These are phyloP conservation scores for Amanita fuliginea DNA, from an alignment of 768 basidiomycete species.

Conservation along the genomic window DNA sequence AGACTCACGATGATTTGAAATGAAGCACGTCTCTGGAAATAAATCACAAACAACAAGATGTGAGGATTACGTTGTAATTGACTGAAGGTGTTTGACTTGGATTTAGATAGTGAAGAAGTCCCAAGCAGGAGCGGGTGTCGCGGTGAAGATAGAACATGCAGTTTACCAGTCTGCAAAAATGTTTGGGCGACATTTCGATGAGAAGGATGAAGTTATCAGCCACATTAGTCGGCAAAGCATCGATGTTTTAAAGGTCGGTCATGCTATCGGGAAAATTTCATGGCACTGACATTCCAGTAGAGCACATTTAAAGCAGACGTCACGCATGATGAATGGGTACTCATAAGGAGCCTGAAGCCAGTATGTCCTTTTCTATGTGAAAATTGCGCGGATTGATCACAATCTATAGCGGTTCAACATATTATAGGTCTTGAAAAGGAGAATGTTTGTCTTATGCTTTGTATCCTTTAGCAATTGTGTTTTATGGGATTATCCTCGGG, in stretches of 20 bases:
- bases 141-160: conserved; percentile 97
- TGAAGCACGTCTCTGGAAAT: conserved; percentile 90
- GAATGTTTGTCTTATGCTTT: neutral
- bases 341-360: conserved; percentile 81
- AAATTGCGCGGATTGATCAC: neutral
- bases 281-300: conserved; percentile 24
- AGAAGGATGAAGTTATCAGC: conserved; percentile 89
- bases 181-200: conserved; percentile 93
- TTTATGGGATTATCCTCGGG: neutral
- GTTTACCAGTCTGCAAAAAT: conserved; percentile 92
- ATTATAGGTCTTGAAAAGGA: conserved; percentile 7
- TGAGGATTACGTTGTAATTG: conserved; percentile 20
- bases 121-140: conserved; percentile 93
- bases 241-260: conserved; percentile 79
- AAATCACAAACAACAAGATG: conserved; percentile 85
- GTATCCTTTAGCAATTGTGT: neutral
- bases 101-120: conserved; percentile 78
- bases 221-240: conserved; percentile 89
- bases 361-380: conserved; percentile 29
- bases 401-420: conserved; percentile 21
- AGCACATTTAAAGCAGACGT: conserved; percentile 83
- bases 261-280: conserved; percentile 1
- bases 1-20: conserved; percentile 7
- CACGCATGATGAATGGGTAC: conserved; percentile 82
- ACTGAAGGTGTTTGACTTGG: conserved; percentile 1